A percentile compares a stretch with the other conserved stretches of the same genome.
These are phyloP conservation scores for Inga oerstediana DNA, from an alignment of 306 rosid species.

Conservation along the genomic window DNA sequence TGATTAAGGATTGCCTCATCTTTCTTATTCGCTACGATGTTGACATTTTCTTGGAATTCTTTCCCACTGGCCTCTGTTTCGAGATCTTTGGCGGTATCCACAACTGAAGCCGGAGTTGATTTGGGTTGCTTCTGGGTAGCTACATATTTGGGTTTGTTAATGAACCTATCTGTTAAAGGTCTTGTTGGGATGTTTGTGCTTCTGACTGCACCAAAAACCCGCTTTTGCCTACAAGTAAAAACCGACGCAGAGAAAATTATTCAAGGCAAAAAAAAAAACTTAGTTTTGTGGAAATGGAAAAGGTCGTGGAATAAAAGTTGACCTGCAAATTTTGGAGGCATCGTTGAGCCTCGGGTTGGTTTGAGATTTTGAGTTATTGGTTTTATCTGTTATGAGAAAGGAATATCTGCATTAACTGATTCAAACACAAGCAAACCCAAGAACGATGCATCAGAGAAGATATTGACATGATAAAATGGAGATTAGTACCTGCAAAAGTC, in stretches of 20 bases:
- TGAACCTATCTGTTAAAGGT: background rate
- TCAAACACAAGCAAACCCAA: slow-evolving; percentile 1
- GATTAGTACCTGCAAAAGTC: background rate
- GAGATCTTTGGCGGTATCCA: background rate
- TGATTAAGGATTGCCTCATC: background rate
- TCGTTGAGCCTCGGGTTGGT: background rate
- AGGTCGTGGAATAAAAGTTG: background rate
- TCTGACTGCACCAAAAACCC: background rate
- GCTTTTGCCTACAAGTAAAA: background rate
- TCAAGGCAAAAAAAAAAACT: background rate
- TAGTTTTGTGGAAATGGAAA: background rate
- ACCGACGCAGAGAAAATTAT: background rate
- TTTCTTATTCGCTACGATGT: slow-evolving; percentile 1
- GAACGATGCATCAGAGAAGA: background rate
- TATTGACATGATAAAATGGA: background rate
- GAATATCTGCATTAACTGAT: background rate
- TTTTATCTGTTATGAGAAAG: background rate
- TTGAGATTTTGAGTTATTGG: background rate
- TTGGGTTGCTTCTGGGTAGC: background rate
- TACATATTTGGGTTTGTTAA: background rate
- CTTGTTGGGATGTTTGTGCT: background rate
- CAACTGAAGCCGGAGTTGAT: background rate
- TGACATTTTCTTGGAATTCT: background rate
- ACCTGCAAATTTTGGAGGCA: background rate
- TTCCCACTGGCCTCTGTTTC: background rate